Conservation (phyloP, 768 basidiomycete genomes). For the Boletus sp. region DNA sequence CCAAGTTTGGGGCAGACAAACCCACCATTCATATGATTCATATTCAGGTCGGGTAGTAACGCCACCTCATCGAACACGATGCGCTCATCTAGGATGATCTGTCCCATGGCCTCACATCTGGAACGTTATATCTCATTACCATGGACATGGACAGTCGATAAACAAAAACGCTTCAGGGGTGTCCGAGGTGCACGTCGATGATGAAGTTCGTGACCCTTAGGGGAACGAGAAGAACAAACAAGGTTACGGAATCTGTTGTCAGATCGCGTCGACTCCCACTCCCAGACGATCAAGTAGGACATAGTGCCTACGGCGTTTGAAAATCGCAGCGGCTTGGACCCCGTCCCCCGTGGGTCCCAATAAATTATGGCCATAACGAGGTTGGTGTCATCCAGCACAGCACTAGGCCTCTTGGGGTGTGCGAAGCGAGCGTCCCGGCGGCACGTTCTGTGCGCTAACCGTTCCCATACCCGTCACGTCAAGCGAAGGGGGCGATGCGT, state of each 20-base stretch:
- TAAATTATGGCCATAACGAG: background rate
- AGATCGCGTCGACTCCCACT: background rate
- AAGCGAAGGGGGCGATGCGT: background rate
- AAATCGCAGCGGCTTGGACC: background rate
- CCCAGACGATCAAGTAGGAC: background rate
- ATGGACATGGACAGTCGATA: background rate
- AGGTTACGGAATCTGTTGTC: background rate
- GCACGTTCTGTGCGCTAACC: background rate
- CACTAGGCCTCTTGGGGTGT: background rate
- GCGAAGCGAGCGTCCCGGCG: background rate
- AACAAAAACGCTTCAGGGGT: background rate
- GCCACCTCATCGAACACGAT: background rate
- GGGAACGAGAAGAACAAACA: background rate
- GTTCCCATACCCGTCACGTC: background rate
- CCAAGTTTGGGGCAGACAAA: background rate
- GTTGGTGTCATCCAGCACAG: background rate
- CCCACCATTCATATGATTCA: background rate
- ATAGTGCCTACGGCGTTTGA: background rate
- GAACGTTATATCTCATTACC: background rate
- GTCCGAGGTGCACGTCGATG: conserved; percentile 2
- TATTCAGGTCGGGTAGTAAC: background rate
- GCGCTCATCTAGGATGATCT: background rate
- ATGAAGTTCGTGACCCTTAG: background rate
- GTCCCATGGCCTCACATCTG: background rate
- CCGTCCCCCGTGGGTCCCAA: background rate